Percentiles rank a stretch among this genome's conserved stretches.
phyloP scores from a whole-genome alignment of 768 basidiomycete species.

The Boletus rex-veris region DNA sequence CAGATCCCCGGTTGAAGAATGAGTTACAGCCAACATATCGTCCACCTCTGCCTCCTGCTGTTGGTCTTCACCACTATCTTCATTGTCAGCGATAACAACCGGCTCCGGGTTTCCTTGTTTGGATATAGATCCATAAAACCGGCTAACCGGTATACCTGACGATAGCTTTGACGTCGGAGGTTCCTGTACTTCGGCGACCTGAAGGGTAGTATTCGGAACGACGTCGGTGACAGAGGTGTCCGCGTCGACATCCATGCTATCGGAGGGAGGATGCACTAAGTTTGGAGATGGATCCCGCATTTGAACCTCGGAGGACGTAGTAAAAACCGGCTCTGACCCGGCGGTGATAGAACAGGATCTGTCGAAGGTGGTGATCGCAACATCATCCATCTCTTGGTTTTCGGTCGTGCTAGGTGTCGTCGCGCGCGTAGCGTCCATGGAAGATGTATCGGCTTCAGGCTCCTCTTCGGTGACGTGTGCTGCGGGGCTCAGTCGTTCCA shows the following conservation, averaged over 20 bases:
- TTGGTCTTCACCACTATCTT: conserved; percentile 28
- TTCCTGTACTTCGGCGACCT: neutral
- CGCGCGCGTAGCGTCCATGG: conserved; percentile 14
- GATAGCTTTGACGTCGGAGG: conserved; percentile 4
- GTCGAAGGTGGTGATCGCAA: conserved; percentile 5
- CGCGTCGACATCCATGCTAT: conserved; percentile 28
- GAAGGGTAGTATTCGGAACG: neutral
- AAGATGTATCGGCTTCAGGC: conserved; percentile 15
- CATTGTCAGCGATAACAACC: conserved; percentile 16
- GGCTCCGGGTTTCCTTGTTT: neutral
- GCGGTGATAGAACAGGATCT: conserved; percentile 17
- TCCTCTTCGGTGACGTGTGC: conserved; percentile 4
- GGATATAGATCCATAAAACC: conserved; percentile 21
- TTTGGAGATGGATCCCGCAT: conserved; percentile 16
- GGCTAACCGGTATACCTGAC: conserved; percentile 14
- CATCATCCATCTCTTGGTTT: conserved; percentile 15
- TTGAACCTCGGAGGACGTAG: conserved; percentile 2
- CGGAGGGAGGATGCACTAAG: conserved; percentile 20
- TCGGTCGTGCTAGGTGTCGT: conserved; percentile 19
- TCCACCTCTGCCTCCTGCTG: conserved; percentile 32
- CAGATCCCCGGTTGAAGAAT: conserved; percentile 10
- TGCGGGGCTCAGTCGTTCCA: neutral
- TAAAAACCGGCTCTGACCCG: conserved; percentile 6
- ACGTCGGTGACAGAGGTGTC: neutral
- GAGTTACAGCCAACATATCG: conserved; percentile 27